phyloP scores from a whole-genome alignment of 768 basidiomycete species.

The Serendipita sp. region DNA sequence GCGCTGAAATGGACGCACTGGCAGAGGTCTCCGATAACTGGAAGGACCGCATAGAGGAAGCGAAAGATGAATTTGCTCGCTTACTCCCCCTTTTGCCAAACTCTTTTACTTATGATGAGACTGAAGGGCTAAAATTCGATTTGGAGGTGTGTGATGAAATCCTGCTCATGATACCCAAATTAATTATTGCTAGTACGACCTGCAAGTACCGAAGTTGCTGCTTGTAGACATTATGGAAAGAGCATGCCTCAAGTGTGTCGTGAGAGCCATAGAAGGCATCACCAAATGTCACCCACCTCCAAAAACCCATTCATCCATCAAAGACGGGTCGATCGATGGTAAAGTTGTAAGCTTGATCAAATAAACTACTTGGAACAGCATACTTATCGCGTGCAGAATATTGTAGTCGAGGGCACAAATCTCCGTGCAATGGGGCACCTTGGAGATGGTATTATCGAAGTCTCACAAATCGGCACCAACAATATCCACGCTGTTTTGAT shows the following conservation, averaged over 20 bases:
- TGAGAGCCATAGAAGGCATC: slow-evolving; percentile 84
- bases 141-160: slow-evolving; percentile 43
- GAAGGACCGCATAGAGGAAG: slow-evolving; percentile 27
- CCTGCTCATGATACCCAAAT: slow-evolving; percentile 4
- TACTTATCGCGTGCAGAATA: slow-evolving; percentile 24
- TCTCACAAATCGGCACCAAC: slow-evolving; percentile 78
- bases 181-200: neutral
- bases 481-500: slow-evolving; percentile 83
- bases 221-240: slow-evolving; percentile 87
- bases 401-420: slow-evolving; percentile 84
- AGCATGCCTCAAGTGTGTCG: slow-evolving; percentile 64
- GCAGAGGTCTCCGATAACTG: slow-evolving; percentile 16
- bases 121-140: slow-evolving; percentile 53
- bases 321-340: neutral
- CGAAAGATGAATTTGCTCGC: slow-evolving; percentile 32
- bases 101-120: slow-evolving; percentile 13
- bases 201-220: slow-evolving; percentile 67
- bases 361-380: slow-evolving; percentile 4
- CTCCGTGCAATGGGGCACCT: slow-evolving; percentile 43
- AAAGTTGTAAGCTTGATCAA: slow-evolving; percentile 3
- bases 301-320: neutral
- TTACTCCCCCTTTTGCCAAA: slow-evolving; percentile 10
- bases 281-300: slow-evolving; percentile 37
- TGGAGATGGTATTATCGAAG: slow-evolving; percentile 41
- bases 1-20: slow-evolving; percentile 19